Conservation (phyloP, 106 monocot species). For the Allium sativum region DNA sequence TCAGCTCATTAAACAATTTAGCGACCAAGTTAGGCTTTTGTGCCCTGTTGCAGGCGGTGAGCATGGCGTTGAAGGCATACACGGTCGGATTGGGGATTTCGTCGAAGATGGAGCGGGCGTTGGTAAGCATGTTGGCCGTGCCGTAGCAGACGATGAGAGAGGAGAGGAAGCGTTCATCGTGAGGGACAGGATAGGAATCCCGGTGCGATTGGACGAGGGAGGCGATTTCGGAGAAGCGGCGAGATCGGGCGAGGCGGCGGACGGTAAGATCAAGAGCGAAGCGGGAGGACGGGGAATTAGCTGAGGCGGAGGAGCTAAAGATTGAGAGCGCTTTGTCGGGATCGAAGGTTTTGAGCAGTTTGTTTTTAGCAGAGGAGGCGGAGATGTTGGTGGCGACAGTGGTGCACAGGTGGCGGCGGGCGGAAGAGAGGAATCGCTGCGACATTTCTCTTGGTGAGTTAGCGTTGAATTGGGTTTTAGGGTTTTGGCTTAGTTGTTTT, state of each 20-base stretch:
- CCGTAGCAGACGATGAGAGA: constrained; percentile 47
- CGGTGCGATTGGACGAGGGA: constrained; percentile 25
- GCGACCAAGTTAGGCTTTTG: constrained; percentile 25
- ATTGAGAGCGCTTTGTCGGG: constrained; percentile 24
- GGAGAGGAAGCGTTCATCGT: constrained; percentile 31
- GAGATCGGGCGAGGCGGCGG: constrained; percentile 34
- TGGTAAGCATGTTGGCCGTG: constrained; percentile 32
- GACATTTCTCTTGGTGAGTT: neutral
- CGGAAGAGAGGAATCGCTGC: constrained; percentile 4
- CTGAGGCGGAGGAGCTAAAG: constrained; percentile 12
- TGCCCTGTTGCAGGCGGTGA: constrained; percentile 33
- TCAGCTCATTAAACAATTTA: constrained; percentile 36
- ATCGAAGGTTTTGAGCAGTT: constrained; percentile 23
- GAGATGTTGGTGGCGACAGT: constrained; percentile 1
- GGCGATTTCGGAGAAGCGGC: constrained; percentile 26
- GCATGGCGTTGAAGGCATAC: constrained; percentile 71
- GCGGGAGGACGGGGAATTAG: constrained; percentile 18
- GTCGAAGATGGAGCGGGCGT: constrained; percentile 38
- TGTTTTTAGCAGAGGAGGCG: constrained; percentile 11
- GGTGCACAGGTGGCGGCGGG: constrained; percentile 14
- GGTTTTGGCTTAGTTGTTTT: neutral
- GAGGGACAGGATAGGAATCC: constrained; percentile 1
- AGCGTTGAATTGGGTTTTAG: neutral
- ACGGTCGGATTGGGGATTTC: constrained; percentile 24
- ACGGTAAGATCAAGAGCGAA: constrained; percentile 30